These are phyloP conservation scores for Debaryomyces prosopidis DNA, from an alignment of 805 yeast genomes.

Conservation along the genomic window DNA sequence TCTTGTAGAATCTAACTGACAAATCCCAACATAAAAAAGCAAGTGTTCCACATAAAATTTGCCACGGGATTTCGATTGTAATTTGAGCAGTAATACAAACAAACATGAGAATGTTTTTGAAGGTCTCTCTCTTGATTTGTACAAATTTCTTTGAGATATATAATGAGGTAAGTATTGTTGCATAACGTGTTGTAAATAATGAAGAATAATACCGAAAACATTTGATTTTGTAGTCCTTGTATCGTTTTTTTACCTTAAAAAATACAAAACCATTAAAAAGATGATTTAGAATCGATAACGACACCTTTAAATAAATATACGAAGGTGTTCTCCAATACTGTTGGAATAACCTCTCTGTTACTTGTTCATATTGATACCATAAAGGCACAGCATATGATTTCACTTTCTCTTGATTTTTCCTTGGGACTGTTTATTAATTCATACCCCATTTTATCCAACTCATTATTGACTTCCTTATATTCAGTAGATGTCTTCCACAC, in stretches of 20 bases:
- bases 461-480: neutral
- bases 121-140: neutral
- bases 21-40: neutral
- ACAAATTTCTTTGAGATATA: neutral
- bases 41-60: neutral
- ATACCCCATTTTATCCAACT: neutral
- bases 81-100: neutral
- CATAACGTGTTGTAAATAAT: neutral
- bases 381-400: neutral
- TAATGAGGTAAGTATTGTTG: neutral
- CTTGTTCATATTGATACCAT: neutral
- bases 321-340: neutral
- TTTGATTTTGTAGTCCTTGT: neutral
- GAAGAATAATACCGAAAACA: neutral
- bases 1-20: constrained; percentile 17
- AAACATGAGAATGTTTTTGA: neutral
- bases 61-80: neutral
- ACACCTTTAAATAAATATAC: neutral
- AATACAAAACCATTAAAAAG: neutral
- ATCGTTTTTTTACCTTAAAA: neutral
- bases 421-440: constrained; percentile 9
- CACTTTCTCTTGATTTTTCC: neutral
- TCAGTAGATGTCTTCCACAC: neutral
- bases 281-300: neutral
- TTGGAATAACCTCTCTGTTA: neutral